phyloP scores from a whole-genome alignment of 2,329 filamentous ascomycete genomes.

The Lecanosticta acicola region DNA sequence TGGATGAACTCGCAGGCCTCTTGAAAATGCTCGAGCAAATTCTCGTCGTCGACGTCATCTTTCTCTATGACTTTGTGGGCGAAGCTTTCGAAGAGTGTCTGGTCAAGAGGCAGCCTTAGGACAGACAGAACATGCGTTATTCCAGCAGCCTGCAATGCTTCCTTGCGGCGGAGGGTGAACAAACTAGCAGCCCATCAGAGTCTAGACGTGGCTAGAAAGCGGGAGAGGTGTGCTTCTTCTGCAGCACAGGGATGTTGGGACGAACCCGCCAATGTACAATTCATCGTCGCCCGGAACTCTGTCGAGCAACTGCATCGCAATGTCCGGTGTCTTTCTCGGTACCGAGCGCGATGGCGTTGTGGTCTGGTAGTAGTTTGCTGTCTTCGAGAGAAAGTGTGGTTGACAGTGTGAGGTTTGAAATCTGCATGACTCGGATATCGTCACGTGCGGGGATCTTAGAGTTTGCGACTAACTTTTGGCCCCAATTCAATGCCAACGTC shows the following conservation, averaged over 20 bases:
- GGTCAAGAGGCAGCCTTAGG: constrained; percentile 55
- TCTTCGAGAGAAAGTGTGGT: neutral
- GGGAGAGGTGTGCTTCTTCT: constrained; percentile 7
- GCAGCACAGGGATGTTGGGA: neutral
- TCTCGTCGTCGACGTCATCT: constrained; percentile 85
- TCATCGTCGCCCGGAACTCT: constrained; percentile 63
- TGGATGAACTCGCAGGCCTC: constrained; percentile 78
- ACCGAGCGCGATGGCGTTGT: constrained; percentile 2
- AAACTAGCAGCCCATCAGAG: constrained; percentile 51
- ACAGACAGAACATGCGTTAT: constrained; percentile 93
- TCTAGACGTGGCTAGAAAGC: constrained; percentile 15
- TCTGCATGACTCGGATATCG: neutral
- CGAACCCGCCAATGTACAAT: constrained; percentile 75
- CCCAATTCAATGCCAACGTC: neutral
- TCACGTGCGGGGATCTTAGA: neutral
- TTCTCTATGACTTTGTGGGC: constrained; percentile 75
- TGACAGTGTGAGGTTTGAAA: neutral
- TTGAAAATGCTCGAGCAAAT: constrained; percentile 76
- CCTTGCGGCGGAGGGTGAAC: constrained; percentile 68
- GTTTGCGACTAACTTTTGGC: neutral
- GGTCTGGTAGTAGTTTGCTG: constrained; percentile 2
- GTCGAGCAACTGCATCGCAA: constrained; percentile 55
- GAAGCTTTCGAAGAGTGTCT: constrained; percentile 50
- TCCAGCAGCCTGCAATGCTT: constrained; percentile 62
- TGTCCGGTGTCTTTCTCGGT: neutral